A percentile compares a stretch with the other conserved stretches of the same genome.
phyloP scores from a whole-genome alignment of 345 rosid species.

The Brassica napus region DNA sequence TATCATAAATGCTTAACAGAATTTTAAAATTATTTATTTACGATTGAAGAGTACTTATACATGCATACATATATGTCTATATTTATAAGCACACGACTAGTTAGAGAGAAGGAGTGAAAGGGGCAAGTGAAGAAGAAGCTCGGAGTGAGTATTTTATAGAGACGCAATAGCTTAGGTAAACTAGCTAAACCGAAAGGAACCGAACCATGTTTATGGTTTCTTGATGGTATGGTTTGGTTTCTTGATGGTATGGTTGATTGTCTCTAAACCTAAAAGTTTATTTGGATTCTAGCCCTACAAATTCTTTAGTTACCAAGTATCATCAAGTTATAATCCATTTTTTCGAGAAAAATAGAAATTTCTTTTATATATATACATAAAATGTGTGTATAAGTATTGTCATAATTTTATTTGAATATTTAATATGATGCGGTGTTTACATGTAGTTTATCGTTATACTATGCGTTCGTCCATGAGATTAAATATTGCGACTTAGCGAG shows the following conservation, averaged over 20 bases:
- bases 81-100: not conserved
- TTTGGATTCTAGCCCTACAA: not conserved
- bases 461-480: not conserved
- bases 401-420: not conserved
- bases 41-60: slow-evolving; percentile 7
- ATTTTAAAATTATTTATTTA: not conserved
- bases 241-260: not conserved
- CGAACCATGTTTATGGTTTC: not conserved
- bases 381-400: not conserved
- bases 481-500: not conserved
- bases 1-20: slow-evolving; percentile 13
- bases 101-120: slow-evolving; percentile 23
- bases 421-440: not conserved
- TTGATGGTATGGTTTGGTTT: slow-evolving; percentile 6
- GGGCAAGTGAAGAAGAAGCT: slow-evolving; percentile 20
- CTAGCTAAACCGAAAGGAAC: slow-evolving; percentile 3
- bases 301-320: not conserved
- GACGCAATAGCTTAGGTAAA: not conserved
- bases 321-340: not conserved
- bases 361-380: not conserved
- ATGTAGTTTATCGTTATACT: not conserved
- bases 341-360: not conserved
- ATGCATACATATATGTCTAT: not conserved
- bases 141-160: slow-evolving; percentile 32
- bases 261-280: slow-evolving; percentile 7